phyloP scores from a whole-genome alignment of 164 flowering plant species.

The Vitis labrusca region DNA sequence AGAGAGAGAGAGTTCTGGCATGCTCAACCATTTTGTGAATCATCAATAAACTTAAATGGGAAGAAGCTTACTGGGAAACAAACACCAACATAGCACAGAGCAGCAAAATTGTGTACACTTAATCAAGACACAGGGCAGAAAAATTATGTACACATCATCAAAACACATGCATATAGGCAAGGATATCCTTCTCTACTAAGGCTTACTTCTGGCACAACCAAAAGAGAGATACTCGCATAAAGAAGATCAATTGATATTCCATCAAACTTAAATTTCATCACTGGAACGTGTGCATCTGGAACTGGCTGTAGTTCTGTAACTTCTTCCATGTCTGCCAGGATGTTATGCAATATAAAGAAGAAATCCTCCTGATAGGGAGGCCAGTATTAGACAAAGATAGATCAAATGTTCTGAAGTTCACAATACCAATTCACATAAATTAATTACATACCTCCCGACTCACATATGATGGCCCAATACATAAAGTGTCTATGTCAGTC shows the following conservation, averaged over 20 bases:
- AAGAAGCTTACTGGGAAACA: no score
- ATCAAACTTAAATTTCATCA: slow-evolving; percentile 87
- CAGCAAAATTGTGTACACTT: no score
- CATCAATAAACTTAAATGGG: no score
- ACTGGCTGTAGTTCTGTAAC: slow-evolving; percentile 90
- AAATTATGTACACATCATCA: no score
- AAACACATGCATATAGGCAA: no score
- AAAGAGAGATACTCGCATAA: slow-evolving; percentile 80
- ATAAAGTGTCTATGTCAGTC: slow-evolving; percentile 91
- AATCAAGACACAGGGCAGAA: no score
- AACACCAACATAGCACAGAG: no score
- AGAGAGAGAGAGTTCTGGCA: no score
- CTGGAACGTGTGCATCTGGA: slow-evolving; percentile 98
- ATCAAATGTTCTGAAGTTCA: neutral
- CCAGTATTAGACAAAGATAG: neutral
- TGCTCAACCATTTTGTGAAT: no score
- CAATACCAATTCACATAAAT: neutral
- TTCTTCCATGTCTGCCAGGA: slow-evolving; percentile 71
- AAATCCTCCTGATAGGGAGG: slow-evolving; percentile 63
- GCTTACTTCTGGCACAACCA: slow-evolving; percentile 90
- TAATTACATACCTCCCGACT: slow-evolving; percentile 64
- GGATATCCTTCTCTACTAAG: no score
- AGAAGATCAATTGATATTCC: slow-evolving; percentile 94
- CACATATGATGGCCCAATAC: slow-evolving; percentile 96
- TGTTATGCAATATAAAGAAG: slow-evolving; percentile 68